Evolutionary conservation across 768 basidiomycete genomes (phyloP).

Genomic region (Cyclocybe aegerita): DNA sequence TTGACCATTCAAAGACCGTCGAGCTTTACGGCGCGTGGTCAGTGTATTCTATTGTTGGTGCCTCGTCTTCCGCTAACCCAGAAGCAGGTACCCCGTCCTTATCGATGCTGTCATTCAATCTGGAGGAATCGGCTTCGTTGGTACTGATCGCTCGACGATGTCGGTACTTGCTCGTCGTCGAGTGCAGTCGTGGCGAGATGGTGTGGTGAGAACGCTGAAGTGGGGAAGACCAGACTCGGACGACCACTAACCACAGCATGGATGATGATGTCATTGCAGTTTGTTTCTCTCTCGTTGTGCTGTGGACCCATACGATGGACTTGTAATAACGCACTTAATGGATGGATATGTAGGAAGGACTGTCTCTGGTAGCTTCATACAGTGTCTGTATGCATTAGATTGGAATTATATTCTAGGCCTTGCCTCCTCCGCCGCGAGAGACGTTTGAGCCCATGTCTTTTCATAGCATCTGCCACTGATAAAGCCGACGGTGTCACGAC

Average conservation of each 20-base stretch:
- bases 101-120: conserved; percentile 76
- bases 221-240: conserved; percentile 62
- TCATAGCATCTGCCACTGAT: conserved; percentile 6
- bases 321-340: no score
- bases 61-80: conserved; percentile 1
- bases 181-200: conserved; percentile 65
- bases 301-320: background rate
- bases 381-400: no score
- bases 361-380: no score
- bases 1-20: conserved; percentile 50
- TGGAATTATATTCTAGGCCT: background rate
- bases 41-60: conserved; percentile 12
- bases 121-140: conserved; percentile 65
- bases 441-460: conserved; percentile 5
- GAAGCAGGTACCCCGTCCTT: conserved; percentile 65
- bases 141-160: conserved; percentile 73
- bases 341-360: no score
- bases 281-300: background rate
- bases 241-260: conserved; percentile 37
- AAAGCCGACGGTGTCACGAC: conserved; percentile 32
- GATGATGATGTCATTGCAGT: background rate
- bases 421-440: conserved; percentile 2
- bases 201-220: conserved; percentile 47
- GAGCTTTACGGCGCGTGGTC: conserved; percentile 51
- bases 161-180: conserved; percentile 64